Evolutionary conservation across 2,329 filamentous ascomycete genomes (phyloP), one percentile per base, ranked within the genome.

Genomic region (Nemania serpens): DNA sequence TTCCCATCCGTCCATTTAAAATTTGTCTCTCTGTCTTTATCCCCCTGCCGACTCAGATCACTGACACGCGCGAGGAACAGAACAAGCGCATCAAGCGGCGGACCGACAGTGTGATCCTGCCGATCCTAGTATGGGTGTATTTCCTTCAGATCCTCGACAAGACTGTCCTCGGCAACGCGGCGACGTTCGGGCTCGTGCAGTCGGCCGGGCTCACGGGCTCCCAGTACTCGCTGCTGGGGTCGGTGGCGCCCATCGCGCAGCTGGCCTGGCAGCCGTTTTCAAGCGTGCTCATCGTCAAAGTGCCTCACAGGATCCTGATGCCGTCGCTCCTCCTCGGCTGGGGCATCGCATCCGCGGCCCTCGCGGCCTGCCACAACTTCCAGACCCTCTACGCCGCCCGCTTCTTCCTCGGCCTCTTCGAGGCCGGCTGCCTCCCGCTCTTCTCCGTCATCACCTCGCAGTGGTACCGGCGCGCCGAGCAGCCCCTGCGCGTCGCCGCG

Each of bases 91-190:
- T 68, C 59, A 57, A 17, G 45, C 59, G 62, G 12, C 55, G 62
- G 50, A 79, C 79, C 61, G 78, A 81, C 67, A 58, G 73, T 25
- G 75, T 75, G 9, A 71, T 81, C 22, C 72, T 80, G 7, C 73
- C 76, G 1, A 70, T 81, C 52, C 81, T 89, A 59, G 75, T 88
- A 11, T 78, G 79, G 6, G 83, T 87, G 18, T 89, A 88, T 73
- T 88, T 85, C 68, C 78, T 88, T 0, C 86, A 89, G 64, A 82
- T 81, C 11, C 76, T 88, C 5, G 86, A 88, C 75, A 89, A 89
- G 71, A 81, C 84, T 0, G 85, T 84, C 0, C 76, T 88, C 1
- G 70, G 75, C 2, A 89, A 88, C 67, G 84, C 84, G 2, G 87
- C 85, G 0, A 82, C 88, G 11, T 88, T 88, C 65, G 86, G 86